These are phyloP conservation scores for Gnomoniopsis sp. DNA, from an alignment of 2,329 filamentous ascomycete genomes.

Conservation along the genomic window DNA sequence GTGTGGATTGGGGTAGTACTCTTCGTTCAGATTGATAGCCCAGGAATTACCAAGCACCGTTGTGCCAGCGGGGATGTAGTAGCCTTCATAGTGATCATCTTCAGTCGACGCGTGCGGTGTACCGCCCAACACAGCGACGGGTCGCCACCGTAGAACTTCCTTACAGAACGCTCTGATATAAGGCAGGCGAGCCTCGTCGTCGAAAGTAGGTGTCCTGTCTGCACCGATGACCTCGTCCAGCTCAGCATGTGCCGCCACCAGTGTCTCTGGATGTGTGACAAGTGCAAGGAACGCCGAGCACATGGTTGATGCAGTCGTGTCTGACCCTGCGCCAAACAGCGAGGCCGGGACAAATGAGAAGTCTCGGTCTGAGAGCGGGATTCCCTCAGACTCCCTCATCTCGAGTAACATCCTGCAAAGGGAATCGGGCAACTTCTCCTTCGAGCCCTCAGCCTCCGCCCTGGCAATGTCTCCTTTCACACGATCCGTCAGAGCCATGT, in stretches of 20 bases:
- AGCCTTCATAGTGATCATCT: slow-evolving; percentile 47
- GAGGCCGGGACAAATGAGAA: slow-evolving; percentile 38
- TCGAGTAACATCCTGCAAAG: slow-evolving; percentile 42
- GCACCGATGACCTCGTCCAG: slow-evolving; percentile 35
- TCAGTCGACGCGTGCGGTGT: slow-evolving; percentile 45
- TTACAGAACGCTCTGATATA: slow-evolving; percentile 31
- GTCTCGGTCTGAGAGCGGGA: slow-evolving; percentile 36
- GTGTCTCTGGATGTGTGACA: slow-evolving; percentile 40
- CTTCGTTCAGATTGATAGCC: slow-evolving; percentile 23
- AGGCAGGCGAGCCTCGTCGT: slow-evolving; percentile 27
- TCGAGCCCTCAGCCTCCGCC: slow-evolving; percentile 26
- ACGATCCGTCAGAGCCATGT: slow-evolving; percentile 37
- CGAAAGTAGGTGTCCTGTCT: slow-evolving; percentile 28
- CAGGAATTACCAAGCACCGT: slow-evolving; percentile 36
- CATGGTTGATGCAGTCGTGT: slow-evolving; percentile 46
- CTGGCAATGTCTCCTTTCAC: slow-evolving; percentile 36
- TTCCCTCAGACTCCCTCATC: slow-evolving; percentile 33
- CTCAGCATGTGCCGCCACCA: slow-evolving; percentile 39
- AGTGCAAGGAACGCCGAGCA: slow-evolving; percentile 45
- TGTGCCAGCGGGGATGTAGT: slow-evolving; percentile 45
- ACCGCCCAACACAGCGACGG: slow-evolving; percentile 38
- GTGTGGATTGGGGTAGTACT: slow-evolving; percentile 21
- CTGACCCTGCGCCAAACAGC: slow-evolving; percentile 45
- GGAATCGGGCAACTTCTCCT: slow-evolving; percentile 34
- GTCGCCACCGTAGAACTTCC: slow-evolving; percentile 34